These are phyloP conservation scores for Cutaneotrichosporon sp. DNA, from an alignment of 1,284 basidiomycete genomes.

Conservation along the genomic window DNA sequence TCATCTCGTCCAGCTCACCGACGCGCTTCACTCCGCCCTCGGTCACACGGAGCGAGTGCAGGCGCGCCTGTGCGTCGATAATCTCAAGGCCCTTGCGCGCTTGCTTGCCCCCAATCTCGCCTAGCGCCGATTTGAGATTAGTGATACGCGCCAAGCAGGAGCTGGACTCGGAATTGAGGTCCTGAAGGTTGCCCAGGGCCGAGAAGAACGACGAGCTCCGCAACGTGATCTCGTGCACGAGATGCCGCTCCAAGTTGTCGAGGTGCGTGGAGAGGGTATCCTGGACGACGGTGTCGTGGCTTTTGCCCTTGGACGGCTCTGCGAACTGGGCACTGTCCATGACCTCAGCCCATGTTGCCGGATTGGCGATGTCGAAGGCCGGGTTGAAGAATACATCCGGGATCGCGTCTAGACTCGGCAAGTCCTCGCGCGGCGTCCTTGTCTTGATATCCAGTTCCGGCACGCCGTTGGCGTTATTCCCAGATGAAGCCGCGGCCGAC, in stretches of 20 bases:
- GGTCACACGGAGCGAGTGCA: constrained; percentile 60
- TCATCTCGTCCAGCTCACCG: constrained; percentile 67
- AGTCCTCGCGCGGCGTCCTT: constrained; percentile 30
- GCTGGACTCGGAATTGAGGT: constrained; percentile 81
- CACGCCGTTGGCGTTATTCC: constrained; percentile 13
- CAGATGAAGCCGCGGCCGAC: constrained; percentile 22
- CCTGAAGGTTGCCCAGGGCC: constrained; percentile 87
- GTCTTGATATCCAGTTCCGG: constrained; percentile 24
- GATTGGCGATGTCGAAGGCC: constrained; percentile 79
- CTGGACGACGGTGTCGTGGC: constrained; percentile 63
- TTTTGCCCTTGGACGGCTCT: constrained; percentile 14
- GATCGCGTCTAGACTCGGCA: constrained; percentile 66
- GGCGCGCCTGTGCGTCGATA: constrained; percentile 61
- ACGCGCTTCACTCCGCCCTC: constrained; percentile 63
- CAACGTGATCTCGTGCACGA: constrained; percentile 84
- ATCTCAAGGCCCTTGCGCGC: constrained; percentile 72
- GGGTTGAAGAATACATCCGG: constrained; percentile 74
- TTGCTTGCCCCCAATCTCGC: constrained; percentile 69
- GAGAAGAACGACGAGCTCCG: constrained; percentile 94
- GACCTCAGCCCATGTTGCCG: constrained; percentile 73
- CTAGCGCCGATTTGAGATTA: constrained; percentile 65
- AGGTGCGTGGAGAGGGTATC: constrained; percentile 89
- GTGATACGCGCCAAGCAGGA: constrained; percentile 73
- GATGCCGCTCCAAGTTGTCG: constrained; percentile 90
- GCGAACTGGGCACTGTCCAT: constrained; percentile 48